These are phyloP conservation scores for Penicillium verhagenii DNA, from an alignment of 495 filamentous ascomycete species.

Conservation along the genomic window DNA sequence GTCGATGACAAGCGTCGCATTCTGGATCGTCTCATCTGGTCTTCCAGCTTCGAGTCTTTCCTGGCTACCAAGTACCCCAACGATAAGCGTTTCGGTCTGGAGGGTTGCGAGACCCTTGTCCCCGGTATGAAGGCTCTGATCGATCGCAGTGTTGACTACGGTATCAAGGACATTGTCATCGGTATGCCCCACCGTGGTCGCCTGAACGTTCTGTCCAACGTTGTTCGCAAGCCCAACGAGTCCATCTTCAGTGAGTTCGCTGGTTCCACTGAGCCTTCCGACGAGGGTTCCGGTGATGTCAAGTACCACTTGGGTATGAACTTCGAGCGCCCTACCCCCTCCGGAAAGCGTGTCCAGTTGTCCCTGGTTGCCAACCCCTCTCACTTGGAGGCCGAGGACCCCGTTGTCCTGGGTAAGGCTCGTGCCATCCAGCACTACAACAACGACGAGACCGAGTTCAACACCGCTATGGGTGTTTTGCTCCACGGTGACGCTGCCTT, in stretches of 20 bases:
- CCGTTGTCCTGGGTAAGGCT: slow-evolving; percentile 95
- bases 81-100: slow-evolving; percentile 97
- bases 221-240: slow-evolving; percentile 97
- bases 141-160: slow-evolving; percentile 95
- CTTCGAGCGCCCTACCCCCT: slow-evolving; percentile 97
- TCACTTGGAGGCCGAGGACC: slow-evolving; percentile 97
- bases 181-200: slow-evolving; percentile 99
- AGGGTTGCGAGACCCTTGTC: slow-evolving; percentile 93
- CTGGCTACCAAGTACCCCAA: slow-evolving; percentile 96
- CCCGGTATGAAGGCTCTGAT: slow-evolving; percentile 99
- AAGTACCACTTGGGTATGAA: slow-evolving; percentile 99
- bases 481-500: slow-evolving; percentile 98
- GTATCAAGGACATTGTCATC: slow-evolving; percentile 97
- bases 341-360: slow-evolving; percentile 96
- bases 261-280: slow-evolving; percentile 80
- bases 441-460: slow-evolving; percentile 83
- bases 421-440: slow-evolving; percentile 99
- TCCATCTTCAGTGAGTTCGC: slow-evolving; percentile 99
- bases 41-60: slow-evolving; percentile 93
- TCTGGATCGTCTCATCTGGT: slow-evolving; percentile 96
- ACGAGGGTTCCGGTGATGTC: slow-evolving; percentile 97
- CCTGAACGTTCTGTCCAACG: slow-evolving; percentile 96
- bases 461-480: slow-evolving; percentile 89
- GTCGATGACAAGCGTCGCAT: slow-evolving; percentile 97
- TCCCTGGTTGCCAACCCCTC: slow-evolving; percentile 98